These are phyloP conservation scores for Choanephora cucurbitarum DNA, from an alignment of 371 early-diverging fungal genomes.

Conservation along the genomic window DNA sequence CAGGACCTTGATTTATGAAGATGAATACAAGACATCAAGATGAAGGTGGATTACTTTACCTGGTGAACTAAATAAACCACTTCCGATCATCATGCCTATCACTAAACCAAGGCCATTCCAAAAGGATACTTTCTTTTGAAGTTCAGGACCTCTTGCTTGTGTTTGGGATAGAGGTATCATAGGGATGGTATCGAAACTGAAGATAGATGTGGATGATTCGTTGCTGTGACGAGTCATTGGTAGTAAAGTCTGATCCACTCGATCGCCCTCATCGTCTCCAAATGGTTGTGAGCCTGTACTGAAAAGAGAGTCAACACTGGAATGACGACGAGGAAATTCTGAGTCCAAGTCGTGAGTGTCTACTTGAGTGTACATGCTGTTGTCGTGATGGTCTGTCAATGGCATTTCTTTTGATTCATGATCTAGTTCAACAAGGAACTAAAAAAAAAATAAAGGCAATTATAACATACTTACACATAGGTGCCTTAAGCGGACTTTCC, in stretches of 20 bases:
- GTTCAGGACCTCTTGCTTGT: constrained; percentile 54
- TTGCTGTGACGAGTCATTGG: constrained; percentile 39
- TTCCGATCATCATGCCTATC: constrained; percentile 84
- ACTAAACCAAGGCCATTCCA: constrained; percentile 72
- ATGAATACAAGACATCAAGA: constrained; percentile 3
- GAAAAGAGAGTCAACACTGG: constrained; percentile 33
- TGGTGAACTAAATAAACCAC: constrained; percentile 88
- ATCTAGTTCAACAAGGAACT: no score
- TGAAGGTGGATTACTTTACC: no score
- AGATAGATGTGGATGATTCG: constrained; percentile 37
- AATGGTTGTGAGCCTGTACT: constrained; percentile 29
- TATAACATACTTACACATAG: no score
- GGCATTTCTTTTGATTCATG: no score
- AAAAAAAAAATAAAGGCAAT: no score
- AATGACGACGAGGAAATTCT: constrained; percentile 8
- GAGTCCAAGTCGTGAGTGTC: neutral
- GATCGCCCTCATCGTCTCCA: constrained; percentile 34
- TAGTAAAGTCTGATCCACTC: constrained; percentile 39
- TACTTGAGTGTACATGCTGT: neutral
- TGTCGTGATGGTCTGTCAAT: neutral
- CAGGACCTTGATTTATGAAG: constrained; percentile 48
- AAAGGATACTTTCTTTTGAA: constrained; percentile 69
- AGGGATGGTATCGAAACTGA: constrained; percentile 61
- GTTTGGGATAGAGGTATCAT: constrained; percentile 54
- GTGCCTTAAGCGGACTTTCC: no score